These are phyloP conservation scores for Pleomassaria siparia DNA, from an alignment of 2,329 filamentous ascomycete genomes.

Conservation along the genomic window DNA sequence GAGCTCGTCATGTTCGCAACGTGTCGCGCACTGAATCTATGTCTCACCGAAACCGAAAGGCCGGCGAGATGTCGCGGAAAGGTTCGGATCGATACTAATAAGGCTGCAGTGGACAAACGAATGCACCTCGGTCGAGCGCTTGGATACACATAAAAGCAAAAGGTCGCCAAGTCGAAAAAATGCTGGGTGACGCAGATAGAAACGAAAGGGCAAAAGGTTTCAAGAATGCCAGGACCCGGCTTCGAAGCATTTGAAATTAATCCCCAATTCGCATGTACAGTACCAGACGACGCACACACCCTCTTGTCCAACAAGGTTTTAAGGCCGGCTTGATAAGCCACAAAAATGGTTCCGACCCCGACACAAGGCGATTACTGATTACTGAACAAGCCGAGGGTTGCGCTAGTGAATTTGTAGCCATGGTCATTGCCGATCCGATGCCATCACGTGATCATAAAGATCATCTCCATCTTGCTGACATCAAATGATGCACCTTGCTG, in stretches of 20 bases:
- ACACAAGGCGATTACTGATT: slow-evolving; percentile 5
- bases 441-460: background rate
- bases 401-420: slow-evolving; percentile 1
- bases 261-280: background rate
- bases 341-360: background rate
- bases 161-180: background rate
- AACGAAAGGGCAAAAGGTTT: background rate
- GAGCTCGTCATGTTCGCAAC: slow-evolving; percentile 27
- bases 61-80: background rate
- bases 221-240: slow-evolving; percentile 1
- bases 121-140: background rate
- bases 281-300: slow-evolving; percentile 3
- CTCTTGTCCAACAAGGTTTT: slow-evolving; percentile 5
- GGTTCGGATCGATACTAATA: background rate
- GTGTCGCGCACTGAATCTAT: background rate
- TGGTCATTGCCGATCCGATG: background rate
- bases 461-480: background rate
- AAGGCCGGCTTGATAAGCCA: slow-evolving; percentile 8
- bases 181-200: slow-evolving; percentile 5
- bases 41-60: too few species aligned
- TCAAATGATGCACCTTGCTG: background rate
- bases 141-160: background rate
- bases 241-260: slow-evolving; percentile 5
- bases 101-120: background rate
- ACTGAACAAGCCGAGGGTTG: slow-evolving; percentile 11